A percentile compares a stretch with the other conserved stretches of the same genome.
phyloP scores from a whole-genome alignment of 768 basidiomycete genomes.

The Trichaptum fuscoviolaceum region DNA sequence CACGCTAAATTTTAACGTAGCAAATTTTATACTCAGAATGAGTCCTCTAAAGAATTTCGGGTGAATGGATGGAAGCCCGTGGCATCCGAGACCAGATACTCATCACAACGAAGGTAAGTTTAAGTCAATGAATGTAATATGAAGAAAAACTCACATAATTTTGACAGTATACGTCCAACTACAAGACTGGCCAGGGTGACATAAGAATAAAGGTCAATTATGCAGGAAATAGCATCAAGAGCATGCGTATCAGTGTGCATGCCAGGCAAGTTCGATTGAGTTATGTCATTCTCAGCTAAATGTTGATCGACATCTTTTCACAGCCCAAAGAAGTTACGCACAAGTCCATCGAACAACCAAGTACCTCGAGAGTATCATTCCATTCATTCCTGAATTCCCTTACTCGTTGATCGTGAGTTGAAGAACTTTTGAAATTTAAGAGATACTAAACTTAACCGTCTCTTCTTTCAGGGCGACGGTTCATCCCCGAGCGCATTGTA shows the following conservation, averaged over 20 bases:
- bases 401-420: neutral
- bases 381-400: conserved; percentile 45
- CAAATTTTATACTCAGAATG: conserved; percentile 16
- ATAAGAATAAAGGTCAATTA: conserved; percentile 33
- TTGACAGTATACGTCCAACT: conserved; percentile 23
- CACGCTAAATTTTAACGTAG: neutral
- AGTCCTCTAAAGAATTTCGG: conserved; percentile 30
- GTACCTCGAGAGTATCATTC: conserved; percentile 18
- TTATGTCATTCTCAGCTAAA: neutral
- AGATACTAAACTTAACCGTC: neutral
- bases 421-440: too few relatives aligned
- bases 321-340: conserved; percentile 39
- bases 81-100: conserved; percentile 34
- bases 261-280: conserved; percentile 20
- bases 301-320: neutral
- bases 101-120: conserved; percentile 21
- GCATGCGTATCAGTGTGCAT: conserved; percentile 34
- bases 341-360: conserved; percentile 39
- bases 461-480: neutral
- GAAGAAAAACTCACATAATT: neutral
- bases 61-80: conserved; percentile 36
- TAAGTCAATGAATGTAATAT: neutral
- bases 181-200: conserved; percentile 14
- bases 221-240: conserved; percentile 44
- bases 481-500: neutral